Conservation (phyloP, 1,284 basidiomycete species). For the Cutaneotrichosporon curvatum region DNA sequence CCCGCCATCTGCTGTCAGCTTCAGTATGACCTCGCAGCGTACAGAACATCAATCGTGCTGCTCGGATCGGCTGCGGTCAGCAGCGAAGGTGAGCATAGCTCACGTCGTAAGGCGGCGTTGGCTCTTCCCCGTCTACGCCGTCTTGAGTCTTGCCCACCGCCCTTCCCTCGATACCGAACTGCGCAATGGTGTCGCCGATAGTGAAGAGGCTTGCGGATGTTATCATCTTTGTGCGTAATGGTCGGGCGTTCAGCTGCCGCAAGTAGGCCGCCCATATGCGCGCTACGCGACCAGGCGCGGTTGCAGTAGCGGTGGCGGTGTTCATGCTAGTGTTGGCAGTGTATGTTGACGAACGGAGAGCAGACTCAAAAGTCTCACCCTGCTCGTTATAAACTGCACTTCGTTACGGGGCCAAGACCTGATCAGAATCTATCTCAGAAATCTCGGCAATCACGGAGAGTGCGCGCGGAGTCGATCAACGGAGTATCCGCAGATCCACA, state of each 20-base stretch:
- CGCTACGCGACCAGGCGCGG: neutral
- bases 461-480: no score
- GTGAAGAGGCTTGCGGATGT: constrained; percentile 14
- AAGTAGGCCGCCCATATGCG: constrained; percentile 8
- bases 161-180: constrained; percentile 21
- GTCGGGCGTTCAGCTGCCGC: constrained; percentile 4
- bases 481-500: no score
- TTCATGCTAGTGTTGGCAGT: neutral
- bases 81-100: neutral
- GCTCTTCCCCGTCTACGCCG: neutral
- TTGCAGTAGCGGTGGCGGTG: constrained; percentile 1
- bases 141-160: neutral
- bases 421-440: no score
- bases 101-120: neutral
- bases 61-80: constrained; percentile 8
- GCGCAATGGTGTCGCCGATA: constrained; percentile 16
- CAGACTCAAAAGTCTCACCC: no score
- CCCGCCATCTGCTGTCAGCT: constrained; percentile 11
- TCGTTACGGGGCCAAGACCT: no score
- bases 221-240: constrained; percentile 19
- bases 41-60: constrained; percentile 12
- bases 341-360: no score
- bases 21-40: neutral
- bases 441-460: no score
- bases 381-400: no score